Evolutionary conservation across 2,329 filamentous ascomycete species (phyloP), one percentile per base, ranked within the genome.

Genomic region (Ophiostoma sp.): DNA sequence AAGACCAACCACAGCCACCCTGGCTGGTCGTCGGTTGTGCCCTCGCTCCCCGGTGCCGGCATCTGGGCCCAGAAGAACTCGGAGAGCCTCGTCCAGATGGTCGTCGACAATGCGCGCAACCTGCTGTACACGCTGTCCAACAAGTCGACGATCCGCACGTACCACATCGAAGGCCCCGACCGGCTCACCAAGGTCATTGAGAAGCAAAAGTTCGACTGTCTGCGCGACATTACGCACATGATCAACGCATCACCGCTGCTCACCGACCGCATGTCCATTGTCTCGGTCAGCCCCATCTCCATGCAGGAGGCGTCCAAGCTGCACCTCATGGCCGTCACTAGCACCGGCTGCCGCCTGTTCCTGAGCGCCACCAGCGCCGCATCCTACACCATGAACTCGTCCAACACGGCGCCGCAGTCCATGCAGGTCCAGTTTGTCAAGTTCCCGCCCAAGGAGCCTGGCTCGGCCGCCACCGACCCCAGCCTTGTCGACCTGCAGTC

Each of bases 361-460:
- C 85, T 99, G 69, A 98, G 93, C 77, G 93, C 94, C 5, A 97
- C 93, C 0, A 90, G 90, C 73, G 90, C 92, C 23, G 87, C 88
- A 1, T 90, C 84, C 0, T 89, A 90, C 80, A 86, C 84, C 78
- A 83, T 87, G 39, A 85, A 84, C 17, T 83, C 86, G 27, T 84
- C 86, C 8, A 89, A 84, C 71, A 79, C 84, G 71, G 89, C 91
- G 0, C 94, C 95, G 0, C 94, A 92, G 75, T 97, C 93, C 79
- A 97, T 99, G 93, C 94, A 97, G 79, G 89, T 97, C n/a, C 91
- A 96, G 75, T 95, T 96, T 76, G 92, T 99, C 79, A 96, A 95
- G 77, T 96, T 97, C 71, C 95, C 96, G 1, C 95, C 95, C 0
- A 79, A 82, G 54, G 81, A 79, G 71, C 79, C 74, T 72, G 79